Base-by-base conservation (phyloP, 371 early-diverging fungal species). In the Blakeslea trispora region DNA sequence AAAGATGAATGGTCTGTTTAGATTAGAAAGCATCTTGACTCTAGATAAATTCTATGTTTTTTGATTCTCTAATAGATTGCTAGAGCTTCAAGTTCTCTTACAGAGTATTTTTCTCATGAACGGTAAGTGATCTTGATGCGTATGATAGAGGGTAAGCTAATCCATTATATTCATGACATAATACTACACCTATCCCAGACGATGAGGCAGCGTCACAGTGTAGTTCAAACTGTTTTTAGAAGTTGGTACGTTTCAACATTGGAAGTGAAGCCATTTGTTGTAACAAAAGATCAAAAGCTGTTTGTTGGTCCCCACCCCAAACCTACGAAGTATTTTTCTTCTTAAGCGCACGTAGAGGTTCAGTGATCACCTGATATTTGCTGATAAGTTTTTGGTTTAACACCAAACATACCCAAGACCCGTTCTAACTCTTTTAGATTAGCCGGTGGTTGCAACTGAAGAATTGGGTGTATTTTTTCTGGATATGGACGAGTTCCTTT, bases 1-100 rank as follows among this genome's bases (percentile, higher is more conserved):
- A 54, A 31, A 5, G 43, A 34, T 1, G 43, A n/a, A 35, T 60
- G 54, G 21, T 60, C 60, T 1, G 60, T 53, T 22, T 35, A 43
- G 18, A 59, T 40, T 5, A 21, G 19, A n/a, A 60, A 53, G 18
- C 2, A 17, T 4, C 42, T 50, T 18, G 35, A 35, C 5, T 53
- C 31, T n/a, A 60, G 23, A 18, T 35, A 60, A 5, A 17, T 31
- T 39, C 47, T 15, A 35, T 53, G 49, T n/a, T 54, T 53, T 7
- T 45, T 21, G 8, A 60, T 17, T 3, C 46, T 34, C n/a, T n/a
- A n/a, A n/a, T n/a, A n/a, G 9, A 55, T 28, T 9, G 47, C 39
- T 1, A 55, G 17, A 21, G 11, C 8, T 23, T 55, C 47, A 1
- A 47, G 37, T 47, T 55, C 55, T 17, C 18, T 40, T 0, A 55